Percentiles rank a stretch among this genome's conserved stretches.
Evolutionary conservation across 2,329 filamentous ascomycete species (phyloP).

Genomic region (Gnomoniopsis sp.): DNA sequence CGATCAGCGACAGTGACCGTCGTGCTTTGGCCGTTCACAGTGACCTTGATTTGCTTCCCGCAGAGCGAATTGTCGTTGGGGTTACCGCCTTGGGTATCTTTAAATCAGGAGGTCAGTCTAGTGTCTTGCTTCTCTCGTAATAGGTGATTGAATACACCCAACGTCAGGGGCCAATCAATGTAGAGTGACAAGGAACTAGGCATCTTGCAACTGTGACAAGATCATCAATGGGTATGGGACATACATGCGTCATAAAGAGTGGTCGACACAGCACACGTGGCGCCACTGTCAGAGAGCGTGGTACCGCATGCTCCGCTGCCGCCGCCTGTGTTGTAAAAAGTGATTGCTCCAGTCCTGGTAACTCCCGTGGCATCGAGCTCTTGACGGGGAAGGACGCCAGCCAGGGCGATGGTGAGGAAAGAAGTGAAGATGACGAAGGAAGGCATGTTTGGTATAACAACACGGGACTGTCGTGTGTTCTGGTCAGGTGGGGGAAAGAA

Average conservation of each 20-base stretch:
- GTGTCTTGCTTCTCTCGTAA: too few species aligned
- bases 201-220: too few species aligned
- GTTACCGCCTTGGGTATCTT: constrained; percentile 2
- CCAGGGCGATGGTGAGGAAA: not conserved
- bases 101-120: not conserved
- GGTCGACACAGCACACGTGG: not conserved
- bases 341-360: not conserved
- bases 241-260: constrained; percentile 3
- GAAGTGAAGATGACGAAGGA: not conserved
- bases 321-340: constrained; percentile 6
- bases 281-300: not conserved
- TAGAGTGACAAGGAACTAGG: too few species aligned
- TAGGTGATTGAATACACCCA: too few species aligned
- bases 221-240: not conserved
- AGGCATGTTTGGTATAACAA: not conserved
- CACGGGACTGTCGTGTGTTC: not conserved
- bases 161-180: too few species aligned
- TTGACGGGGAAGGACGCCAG: not conserved
- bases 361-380: not conserved
- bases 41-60: constrained; percentile 5
- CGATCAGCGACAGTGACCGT: not conserved
- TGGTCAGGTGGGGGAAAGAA: not conserved
- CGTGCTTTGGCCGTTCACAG: not conserved
- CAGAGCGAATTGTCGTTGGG: constrained; percentile 9
- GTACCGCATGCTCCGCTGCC: constrained; percentile 1